Evolutionary conservation across 1,139 yeast species (phyloP).

Genomic region (Zygoascus sp.): DNA sequence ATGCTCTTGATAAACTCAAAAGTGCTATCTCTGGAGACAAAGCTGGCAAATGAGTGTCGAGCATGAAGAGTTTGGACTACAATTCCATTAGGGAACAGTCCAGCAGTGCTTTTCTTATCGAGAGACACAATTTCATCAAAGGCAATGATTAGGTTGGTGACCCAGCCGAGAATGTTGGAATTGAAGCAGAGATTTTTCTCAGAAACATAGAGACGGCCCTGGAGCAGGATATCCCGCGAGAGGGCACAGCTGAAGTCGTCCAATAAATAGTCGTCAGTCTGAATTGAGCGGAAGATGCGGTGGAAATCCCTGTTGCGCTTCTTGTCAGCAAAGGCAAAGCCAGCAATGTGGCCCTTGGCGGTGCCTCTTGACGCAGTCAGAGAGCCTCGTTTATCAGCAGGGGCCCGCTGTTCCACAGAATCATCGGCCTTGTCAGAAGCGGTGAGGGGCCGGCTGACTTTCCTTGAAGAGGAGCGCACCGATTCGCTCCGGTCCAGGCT

Average conservation of each 20-base stretch:
- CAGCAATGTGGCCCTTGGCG: slow-evolving; percentile 28
- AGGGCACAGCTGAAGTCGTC: slow-evolving; percentile 90
- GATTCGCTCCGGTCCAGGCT: not conserved
- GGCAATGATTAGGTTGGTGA: slow-evolving; percentile 70
- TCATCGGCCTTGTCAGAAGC: not conserved
- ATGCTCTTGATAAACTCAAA: slow-evolving; percentile 53
- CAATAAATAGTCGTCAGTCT: slow-evolving; percentile 63
- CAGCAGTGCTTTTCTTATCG: slow-evolving; percentile 81
- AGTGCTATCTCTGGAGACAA: slow-evolving; percentile 75
- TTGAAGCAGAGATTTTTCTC: slow-evolving; percentile 81
- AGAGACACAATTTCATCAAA: slow-evolving; percentile 66
- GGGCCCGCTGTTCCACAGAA: not conserved
- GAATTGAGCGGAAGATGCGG: slow-evolving; percentile 62
- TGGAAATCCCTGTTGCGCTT: slow-evolving; percentile 78
- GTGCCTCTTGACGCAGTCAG: slow-evolving; percentile 9
- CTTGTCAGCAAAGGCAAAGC: slow-evolving; percentile 51
- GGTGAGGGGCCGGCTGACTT: not conserved
- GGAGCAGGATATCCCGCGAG: slow-evolving; percentile 81
- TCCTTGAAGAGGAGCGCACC: not conserved
- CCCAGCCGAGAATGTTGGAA: slow-evolving; percentile 92
- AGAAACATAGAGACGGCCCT: slow-evolving; percentile 83
- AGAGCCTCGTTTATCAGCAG: slow-evolving; percentile 6
- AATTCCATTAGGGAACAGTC: slow-evolving; percentile 88
- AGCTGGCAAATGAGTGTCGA: slow-evolving; percentile 75
- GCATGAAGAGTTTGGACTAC: slow-evolving; percentile 63